phyloP scores from a whole-genome alignment of 768 basidiomycete species.

The Podaxis rugospora region DNA sequence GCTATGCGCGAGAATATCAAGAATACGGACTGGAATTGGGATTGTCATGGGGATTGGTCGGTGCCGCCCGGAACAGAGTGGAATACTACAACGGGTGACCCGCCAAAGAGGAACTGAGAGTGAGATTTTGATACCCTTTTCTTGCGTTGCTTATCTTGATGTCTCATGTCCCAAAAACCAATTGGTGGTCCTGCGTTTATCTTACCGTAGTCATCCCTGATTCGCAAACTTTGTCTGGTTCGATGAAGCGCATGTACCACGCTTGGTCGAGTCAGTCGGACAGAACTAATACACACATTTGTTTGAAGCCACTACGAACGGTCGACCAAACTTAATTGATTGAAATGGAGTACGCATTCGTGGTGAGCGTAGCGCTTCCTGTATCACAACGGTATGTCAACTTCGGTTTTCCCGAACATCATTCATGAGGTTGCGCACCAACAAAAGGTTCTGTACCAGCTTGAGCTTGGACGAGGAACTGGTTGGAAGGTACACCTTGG shows the following conservation, averaged over 20 bases:
- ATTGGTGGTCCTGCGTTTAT: background rate
- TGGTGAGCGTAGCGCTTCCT: slow-evolving; percentile 29
- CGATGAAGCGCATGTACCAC: no score
- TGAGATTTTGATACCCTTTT: background rate
- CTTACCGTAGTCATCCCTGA: background rate
- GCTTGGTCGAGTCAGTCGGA: no score
- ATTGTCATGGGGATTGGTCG: slow-evolving; percentile 74
- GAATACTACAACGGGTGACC: slow-evolving; percentile 71
- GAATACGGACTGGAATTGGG: slow-evolving; percentile 69
- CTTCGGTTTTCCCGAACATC: background rate
- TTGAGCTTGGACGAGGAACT: slow-evolving; percentile 31
- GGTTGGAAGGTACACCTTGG: slow-evolving; percentile 27
- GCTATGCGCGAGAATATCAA: slow-evolving; percentile 64
- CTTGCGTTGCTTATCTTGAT: background rate
- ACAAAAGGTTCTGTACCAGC: slow-evolving; percentile 31
- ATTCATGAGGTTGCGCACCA: slow-evolving; percentile 14
- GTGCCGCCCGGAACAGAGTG: slow-evolving; percentile 63
- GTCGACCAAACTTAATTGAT: slow-evolving; percentile 20
- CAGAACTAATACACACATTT: no score
- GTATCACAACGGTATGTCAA: background rate
- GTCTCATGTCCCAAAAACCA: background rate
- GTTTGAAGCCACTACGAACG: background rate
- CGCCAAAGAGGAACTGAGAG: slow-evolving; percentile 30
- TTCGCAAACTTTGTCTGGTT: no score
- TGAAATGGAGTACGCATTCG: slow-evolving; percentile 25